phyloP scores from a whole-genome alignment of 805 yeast genomes.

The Candida qinlingensis region DNA sequence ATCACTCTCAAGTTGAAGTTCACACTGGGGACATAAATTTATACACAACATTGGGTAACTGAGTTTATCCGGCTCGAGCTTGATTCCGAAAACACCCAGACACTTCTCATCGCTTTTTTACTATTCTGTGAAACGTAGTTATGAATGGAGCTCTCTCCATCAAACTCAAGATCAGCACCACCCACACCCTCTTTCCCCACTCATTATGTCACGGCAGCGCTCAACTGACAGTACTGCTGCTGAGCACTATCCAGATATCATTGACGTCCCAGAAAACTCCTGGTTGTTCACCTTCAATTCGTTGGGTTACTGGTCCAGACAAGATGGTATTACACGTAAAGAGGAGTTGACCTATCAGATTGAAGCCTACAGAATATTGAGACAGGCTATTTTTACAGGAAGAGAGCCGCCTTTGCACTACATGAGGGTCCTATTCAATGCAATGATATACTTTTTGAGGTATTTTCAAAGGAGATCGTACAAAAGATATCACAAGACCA shows the following conservation, averaged over 20 bases:
- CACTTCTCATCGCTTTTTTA: too few species aligned
- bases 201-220: neutral
- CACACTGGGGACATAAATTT: too few species aligned
- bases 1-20: too few species aligned
- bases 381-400: neutral
- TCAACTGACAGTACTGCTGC: neutral
- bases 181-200: too few species aligned
- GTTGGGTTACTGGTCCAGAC: neutral
- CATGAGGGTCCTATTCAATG: constrained; percentile 3
- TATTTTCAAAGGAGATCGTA: constrained; percentile 18
- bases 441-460: constrained; percentile 16
- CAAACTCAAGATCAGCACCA: too few species aligned
- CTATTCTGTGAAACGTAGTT: too few species aligned
- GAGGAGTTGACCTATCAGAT: neutral
- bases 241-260: constrained; percentile 17
- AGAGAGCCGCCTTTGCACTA: neutral
- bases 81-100: too few species aligned
- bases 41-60: too few species aligned
- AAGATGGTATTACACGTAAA: constrained; percentile 1
- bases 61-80: too few species aligned
- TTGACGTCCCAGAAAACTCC: constrained; percentile 14
- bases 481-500: constrained; percentile 1
- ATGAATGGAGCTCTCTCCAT: too few species aligned
- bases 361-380: neutral
- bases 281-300: constrained; percentile 16